A percentile compares a stretch with the other conserved stretches of the same genome.
Evolutionary conservation across 805 yeast genomes (phyloP).

Genomic region (Brettanomyces sp.): DNA sequence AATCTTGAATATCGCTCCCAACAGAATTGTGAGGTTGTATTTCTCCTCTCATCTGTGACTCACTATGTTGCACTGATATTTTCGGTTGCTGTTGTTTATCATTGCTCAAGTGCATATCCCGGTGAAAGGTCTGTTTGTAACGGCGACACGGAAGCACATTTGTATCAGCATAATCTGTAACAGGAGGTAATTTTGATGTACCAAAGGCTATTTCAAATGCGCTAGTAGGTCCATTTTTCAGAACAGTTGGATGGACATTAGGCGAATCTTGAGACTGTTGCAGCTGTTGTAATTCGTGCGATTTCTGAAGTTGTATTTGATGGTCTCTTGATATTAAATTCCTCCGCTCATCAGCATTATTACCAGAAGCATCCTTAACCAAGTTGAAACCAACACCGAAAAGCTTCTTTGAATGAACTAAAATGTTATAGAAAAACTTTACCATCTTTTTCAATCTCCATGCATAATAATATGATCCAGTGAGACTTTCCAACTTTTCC

Average conservation of each 20-base stretch:
- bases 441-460: conserved; percentile 36
- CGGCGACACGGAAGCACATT: background rate
- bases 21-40: background rate
- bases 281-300: conserved; percentile 6
- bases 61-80: background rate
- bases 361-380: conserved; percentile 7
- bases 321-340: background rate
- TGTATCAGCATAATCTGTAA: conserved; percentile 20
- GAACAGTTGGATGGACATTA: conserved; percentile 1
- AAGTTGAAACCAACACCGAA: conserved; percentile 24
- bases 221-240: conserved; percentile 11
- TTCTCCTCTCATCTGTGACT: background rate
- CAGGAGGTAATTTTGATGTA: conserved; percentile 27
- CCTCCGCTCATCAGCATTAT: background rate
- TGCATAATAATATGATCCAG: conserved; percentile 34
- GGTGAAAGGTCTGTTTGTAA: background rate
- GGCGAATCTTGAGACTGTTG: conserved; percentile 8
- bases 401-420: conserved; percentile 25
- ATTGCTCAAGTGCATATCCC: background rate
- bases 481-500: conserved; percentile 26
- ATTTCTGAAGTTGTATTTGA: background rate
- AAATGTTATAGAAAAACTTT: conserved; percentile 27
- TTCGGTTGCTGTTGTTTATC: background rate
- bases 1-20: background rate
- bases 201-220: conserved; percentile 29